Evolutionary conservation across 1,139 yeast species (phyloP), one percentile per base, ranked within the genome.

Genomic region (Zygosaccharomyces pseudobailii): DNA sequence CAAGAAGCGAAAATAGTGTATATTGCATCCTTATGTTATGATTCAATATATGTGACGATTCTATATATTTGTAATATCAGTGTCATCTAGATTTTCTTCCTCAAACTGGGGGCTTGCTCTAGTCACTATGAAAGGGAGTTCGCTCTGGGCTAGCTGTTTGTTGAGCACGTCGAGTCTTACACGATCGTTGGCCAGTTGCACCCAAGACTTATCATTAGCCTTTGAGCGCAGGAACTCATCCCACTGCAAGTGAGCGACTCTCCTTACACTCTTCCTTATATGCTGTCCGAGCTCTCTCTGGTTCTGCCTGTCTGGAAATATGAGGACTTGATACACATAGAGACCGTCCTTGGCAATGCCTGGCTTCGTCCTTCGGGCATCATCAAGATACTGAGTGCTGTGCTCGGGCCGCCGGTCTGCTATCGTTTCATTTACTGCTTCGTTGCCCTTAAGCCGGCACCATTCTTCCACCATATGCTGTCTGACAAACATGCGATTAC

Each of bases 301-400:
- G 19, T 75, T 78, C 1, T 55, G 52, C 0, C 58, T 57, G 0
- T 66, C 65, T 0, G 86, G 84, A 3, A 72, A 70, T 10, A 67
- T 55, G 6, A 53, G 49, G 19, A 73, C 59, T 8, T 63, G 56
- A 48, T 76, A 71, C 35, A 70, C 62, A 55, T 76, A 84, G 5
- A 78, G 56, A 0, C 84, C 84, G 55, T 76, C 80, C 27, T 62
- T 67, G 8, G 56, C 59, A 4, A 54, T 44, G 2, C 64, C 63
- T 4, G 33, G 38, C 21, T 45, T 46, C 8, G 57, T 47, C 22
- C 56, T 42, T 2, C 55, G 55, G 5, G 43, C 19, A 5, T 9
- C 24, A 37, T 55, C 56, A 24, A 52, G 17, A 23, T 20, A 48
- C 20, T 36, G 44, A 5, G 43, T 36, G 28, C 22, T 37, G 27